A percentile compares a stretch with the other conserved stretches of the same genome.
These are phyloP conservation scores for Tulasnella sp. DNA, from an alignment of 768 basidiomycete genomes.

Conservation along the genomic window DNA sequence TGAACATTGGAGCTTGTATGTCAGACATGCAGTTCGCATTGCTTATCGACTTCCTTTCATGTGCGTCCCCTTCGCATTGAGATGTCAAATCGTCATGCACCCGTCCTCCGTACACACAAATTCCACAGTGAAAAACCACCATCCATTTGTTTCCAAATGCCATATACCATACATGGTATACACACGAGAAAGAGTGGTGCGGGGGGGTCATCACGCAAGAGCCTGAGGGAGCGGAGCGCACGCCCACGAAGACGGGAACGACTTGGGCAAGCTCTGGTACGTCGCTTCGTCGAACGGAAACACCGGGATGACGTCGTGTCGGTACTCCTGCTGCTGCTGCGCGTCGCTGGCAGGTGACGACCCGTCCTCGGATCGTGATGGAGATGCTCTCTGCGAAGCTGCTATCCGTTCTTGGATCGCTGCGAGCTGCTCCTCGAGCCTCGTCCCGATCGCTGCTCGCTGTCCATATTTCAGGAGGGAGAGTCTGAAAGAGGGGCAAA, in stretches of 20 bases:
- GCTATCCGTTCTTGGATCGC: not conserved
- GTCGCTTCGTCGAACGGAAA: conserved; percentile 3
- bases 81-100: too few relatives aligned
- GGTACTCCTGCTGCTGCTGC: not conserved
- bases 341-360: not conserved
- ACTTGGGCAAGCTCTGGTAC: not conserved
- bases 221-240: not conserved
- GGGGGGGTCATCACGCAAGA: not conserved
- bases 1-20: too few relatives aligned
- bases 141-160: not conserved
- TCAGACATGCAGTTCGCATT: too few relatives aligned
- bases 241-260: not conserved
- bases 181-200: not conserved
- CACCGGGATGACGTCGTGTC: not conserved
- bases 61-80: too few relatives aligned
- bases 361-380: not conserved
- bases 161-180: not conserved
- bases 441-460: not conserved
- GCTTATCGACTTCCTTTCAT: too few relatives aligned
- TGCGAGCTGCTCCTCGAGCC: conserved; percentile 1
- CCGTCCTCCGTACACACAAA: too few relatives aligned
- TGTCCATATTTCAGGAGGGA: conserved; percentile 3
- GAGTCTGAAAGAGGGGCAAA: not conserved
- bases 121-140: not conserved
- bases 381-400: not conserved